Base-by-base conservation (phyloP, 306 rosid species). In the Malus sieversii region DNA sequence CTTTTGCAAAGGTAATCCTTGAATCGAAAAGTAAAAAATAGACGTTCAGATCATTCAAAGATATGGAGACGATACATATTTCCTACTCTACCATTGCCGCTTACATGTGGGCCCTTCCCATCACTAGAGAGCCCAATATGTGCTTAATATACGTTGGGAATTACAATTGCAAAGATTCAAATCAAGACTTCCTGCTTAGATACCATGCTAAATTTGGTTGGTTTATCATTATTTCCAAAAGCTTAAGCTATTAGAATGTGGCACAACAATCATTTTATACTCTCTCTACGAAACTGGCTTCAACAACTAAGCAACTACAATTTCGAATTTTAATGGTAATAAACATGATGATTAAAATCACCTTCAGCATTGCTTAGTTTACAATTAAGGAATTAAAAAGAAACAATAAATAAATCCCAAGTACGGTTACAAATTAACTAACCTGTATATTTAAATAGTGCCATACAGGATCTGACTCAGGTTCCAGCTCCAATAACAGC, bases 381-480 rank as follows among this genome's bases (percentile, higher is more conserved):
- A 48, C 55, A 48, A 48, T 4, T 16, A 48, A 0, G 55, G 20
- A 57, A 57, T n/a, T 3, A 20, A n/a, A 22, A 57, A 19, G 22
- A 57, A 22, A 22, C 12, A n/a, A 51, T 11, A 55, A 60, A 60
- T 60, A 25, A 60, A 4, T 63, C 70, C 22, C 10, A 53, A 53
- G 60, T 59, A 59, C 74, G 48, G 73, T 45, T 30, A 63, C 62
- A 48, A 46, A 52, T 46, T 63, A 46, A 22, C 79, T 48, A 72
- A 90, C 98, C 97, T 95, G 98, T 44, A 95, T 90, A 82, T 81
- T 95, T 80, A 95, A 83, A 84, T 92, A 90, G 85, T 92, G 97
- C 97, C 98, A 95, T 25, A 95, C 97, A 73, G 97, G 98, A 86
- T 95, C 98, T 38, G 97, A 95, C 78, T 92, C 97, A 0, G 96